Conservation (phyloP, 2,329 filamentous ascomycete genomes). For the Pseudocercospora macadamiae region DNA sequence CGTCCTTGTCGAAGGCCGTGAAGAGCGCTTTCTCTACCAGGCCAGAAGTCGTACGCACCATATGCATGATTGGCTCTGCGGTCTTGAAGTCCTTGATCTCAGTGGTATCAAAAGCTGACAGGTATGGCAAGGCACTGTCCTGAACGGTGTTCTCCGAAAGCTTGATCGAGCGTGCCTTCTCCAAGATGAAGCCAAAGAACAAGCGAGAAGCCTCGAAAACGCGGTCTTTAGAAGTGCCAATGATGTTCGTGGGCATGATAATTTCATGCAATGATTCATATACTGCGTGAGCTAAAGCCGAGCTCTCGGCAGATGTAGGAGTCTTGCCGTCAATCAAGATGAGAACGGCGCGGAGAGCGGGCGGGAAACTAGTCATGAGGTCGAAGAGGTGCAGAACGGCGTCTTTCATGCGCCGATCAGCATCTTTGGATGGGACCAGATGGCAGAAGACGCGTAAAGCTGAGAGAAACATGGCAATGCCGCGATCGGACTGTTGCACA, state of each 20-base stretch:
- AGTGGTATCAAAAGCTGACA: constrained; percentile 31
- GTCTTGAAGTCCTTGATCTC: constrained; percentile 38
- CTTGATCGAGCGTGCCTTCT: constrained; percentile 35
- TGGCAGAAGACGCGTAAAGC: constrained; percentile 38
- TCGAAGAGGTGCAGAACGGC: constrained; percentile 38
- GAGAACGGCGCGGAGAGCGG: constrained; percentile 39
- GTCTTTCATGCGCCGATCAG: constrained; percentile 23
- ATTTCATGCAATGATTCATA: constrained; percentile 33
- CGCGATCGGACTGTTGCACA: constrained; percentile 37
- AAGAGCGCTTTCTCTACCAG: constrained; percentile 36
- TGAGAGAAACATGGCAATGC: constrained; percentile 41
- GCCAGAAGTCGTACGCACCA: constrained; percentile 34
- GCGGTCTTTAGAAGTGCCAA: constrained; percentile 32
- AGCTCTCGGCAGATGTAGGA: constrained; percentile 33
- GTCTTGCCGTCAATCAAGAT: constrained; percentile 41
- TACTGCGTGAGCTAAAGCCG: constrained; percentile 38
- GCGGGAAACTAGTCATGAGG: constrained; percentile 38
- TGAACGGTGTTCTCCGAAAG: constrained; percentile 21
- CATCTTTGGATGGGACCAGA: constrained; percentile 26
- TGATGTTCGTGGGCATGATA: constrained; percentile 35
- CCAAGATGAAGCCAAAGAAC: constrained; percentile 42
- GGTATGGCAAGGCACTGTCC: constrained; percentile 28
- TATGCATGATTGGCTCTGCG: constrained; percentile 33
- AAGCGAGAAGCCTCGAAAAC: constrained; percentile 41
- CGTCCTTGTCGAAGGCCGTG: constrained; percentile 30